Conservation (phyloP, 139 green algal species). For the Micromonas commoda region DNA sequence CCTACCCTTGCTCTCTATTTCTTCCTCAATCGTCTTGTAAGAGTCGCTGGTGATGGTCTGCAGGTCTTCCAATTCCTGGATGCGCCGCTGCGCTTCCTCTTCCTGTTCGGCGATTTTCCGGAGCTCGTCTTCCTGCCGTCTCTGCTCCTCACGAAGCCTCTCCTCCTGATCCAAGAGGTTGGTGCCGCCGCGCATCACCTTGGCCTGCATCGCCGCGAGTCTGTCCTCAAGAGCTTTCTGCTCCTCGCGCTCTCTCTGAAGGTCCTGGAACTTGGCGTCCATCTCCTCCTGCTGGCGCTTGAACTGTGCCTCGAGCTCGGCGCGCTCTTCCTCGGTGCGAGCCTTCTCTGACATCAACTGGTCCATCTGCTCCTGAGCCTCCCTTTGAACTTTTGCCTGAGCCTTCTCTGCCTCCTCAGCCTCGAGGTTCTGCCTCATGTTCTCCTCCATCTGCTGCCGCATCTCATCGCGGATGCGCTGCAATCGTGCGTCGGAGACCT, state of each 20-base stretch:
- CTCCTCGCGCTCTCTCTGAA: not conserved
- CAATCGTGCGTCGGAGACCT: constrained; percentile 28
- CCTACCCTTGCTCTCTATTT: constrained; percentile 23
- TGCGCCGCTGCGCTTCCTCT: constrained; percentile 18
- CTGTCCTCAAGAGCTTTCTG: constrained; percentile 13
- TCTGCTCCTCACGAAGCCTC: constrained; percentile 9
- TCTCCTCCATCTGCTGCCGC: constrained; percentile 40
- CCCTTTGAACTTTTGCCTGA: constrained; percentile 29
- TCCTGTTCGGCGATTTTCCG: not conserved
- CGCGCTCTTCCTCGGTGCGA: constrained; percentile 33
- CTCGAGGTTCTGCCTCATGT: constrained; percentile 30
- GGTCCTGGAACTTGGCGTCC: not conserved
- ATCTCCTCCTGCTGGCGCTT: constrained; percentile 8
- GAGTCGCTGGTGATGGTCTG: constrained; percentile 27
- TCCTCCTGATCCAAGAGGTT: constrained; percentile 14
- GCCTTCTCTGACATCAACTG: constrained; percentile 20
- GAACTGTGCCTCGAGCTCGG: constrained; percentile 1
- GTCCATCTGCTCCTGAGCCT: constrained; percentile 18
- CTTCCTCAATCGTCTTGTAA: constrained; percentile 35
- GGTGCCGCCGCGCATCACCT: constrained; percentile 15
- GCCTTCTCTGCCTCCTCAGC: constrained; percentile 51
- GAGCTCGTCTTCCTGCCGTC: constrained; percentile 1
- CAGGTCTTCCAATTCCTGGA: constrained; percentile 34
- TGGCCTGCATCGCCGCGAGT: constrained; percentile 26
- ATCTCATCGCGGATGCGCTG: constrained; percentile 43